phyloP scores from a whole-genome alignment of 192 early-diverging fungal genomes.

The Linnemannia elongata region DNA sequence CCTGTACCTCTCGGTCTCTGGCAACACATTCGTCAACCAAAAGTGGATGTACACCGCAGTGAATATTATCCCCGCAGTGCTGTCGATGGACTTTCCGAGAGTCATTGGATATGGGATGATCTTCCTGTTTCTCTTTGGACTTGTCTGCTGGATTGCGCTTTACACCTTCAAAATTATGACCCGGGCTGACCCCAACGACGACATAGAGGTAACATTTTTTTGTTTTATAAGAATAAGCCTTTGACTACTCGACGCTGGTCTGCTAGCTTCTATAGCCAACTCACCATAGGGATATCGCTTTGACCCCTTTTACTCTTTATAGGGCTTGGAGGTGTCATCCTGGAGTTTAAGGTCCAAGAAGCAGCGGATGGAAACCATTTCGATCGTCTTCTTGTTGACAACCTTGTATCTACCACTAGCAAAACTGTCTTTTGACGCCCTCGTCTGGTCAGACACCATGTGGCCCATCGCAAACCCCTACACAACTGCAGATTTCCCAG shows the following conservation, averaged over 20 bases:
- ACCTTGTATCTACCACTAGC: slow-evolving; percentile 56
- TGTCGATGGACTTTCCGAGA: slow-evolving; percentile 52
- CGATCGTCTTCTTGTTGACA: slow-evolving; percentile 55
- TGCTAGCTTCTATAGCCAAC: no score
- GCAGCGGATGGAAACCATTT: slow-evolving; percentile 46
- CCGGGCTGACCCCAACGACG: slow-evolving; percentile 47
- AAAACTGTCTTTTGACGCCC: slow-evolving; percentile 54
- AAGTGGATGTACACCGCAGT: slow-evolving; percentile 46
- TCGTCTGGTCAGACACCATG: slow-evolving; percentile 59
- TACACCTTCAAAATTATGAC: slow-evolving; percentile 61
- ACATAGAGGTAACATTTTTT: slow-evolving; percentile 46
- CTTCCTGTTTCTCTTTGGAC: slow-evolving; percentile 49
- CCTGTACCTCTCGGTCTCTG: slow-evolving; percentile 42
- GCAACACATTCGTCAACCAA: slow-evolving; percentile 47
- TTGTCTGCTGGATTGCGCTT: slow-evolving; percentile 39
- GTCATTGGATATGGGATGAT: slow-evolving; percentile 54
- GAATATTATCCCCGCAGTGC: slow-evolving; percentile 47
- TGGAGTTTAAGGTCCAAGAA: slow-evolving; percentile 55
- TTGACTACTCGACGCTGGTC: neutral
- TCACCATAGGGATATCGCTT: neutral
- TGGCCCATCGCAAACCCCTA: slow-evolving; percentile 56
- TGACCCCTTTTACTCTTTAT: neutral
- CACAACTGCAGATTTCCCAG: slow-evolving; percentile 35
- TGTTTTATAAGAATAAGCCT: neutral
- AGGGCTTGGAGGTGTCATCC: slow-evolving; percentile 52